Conservation (phyloP, 2,329 filamentous ascomycete species). For the Hypoxylon sp. region DNA sequence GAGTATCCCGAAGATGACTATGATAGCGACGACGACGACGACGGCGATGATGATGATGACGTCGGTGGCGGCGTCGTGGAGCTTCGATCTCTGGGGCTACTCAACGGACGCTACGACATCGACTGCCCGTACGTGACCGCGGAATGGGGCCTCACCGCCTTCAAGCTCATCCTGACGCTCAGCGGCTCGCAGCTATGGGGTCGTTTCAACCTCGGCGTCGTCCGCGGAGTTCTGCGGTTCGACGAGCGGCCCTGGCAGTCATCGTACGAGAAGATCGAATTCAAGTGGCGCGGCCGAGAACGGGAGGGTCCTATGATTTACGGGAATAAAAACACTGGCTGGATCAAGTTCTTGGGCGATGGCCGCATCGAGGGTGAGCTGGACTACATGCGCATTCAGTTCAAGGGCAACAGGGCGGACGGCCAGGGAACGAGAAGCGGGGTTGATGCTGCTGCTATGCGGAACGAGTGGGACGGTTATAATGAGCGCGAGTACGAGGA, state of each 20-base stretch:
- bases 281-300: slow-evolving; percentile 59
- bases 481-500: slow-evolving; percentile 52
- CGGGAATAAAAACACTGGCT: slow-evolving; percentile 52
- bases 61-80: neutral
- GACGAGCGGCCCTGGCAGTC: slow-evolving; percentile 55
- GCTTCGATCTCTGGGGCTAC: slow-evolving; percentile 54
- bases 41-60: slow-evolving; percentile 20
- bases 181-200: slow-evolving; percentile 62
- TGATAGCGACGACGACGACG: slow-evolving; percentile 31
- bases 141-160: slow-evolving; percentile 52
- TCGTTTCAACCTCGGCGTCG: slow-evolving; percentile 60
- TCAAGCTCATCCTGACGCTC: slow-evolving; percentile 58
- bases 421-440: slow-evolving; percentile 54
- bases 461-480: slow-evolving; percentile 53
- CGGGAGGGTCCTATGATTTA: slow-evolving; percentile 50
- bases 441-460: slow-evolving; percentile 49
- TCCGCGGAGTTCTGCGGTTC: slow-evolving; percentile 61
- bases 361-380: slow-evolving; percentile 56
- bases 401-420: slow-evolving; percentile 47
- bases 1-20: slow-evolving; percentile 28
- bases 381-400: slow-evolving; percentile 50
- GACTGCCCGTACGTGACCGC: slow-evolving; percentile 47
- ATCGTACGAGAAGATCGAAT: slow-evolving; percentile 48
- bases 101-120: slow-evolving; percentile 64
- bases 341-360: slow-evolving; percentile 57